Evolutionary conservation across 2,329 filamentous ascomycete species (phyloP).

Genomic region (Fusarium sp.): DNA sequence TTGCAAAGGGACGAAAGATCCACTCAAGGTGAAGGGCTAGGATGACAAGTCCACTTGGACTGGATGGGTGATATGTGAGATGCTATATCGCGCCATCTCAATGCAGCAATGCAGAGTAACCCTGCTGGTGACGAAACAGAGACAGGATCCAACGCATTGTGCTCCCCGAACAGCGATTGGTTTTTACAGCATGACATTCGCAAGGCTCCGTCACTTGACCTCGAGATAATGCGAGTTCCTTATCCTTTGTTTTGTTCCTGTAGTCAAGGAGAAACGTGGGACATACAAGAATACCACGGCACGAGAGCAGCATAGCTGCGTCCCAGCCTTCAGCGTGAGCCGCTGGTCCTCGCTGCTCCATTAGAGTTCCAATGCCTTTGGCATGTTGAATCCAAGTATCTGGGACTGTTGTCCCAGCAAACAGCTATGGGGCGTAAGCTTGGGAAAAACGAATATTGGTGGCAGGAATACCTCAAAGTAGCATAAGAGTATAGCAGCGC

Average conservation of each 20-base stretch:
- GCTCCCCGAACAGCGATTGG: not conserved
- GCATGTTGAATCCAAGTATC: slow-evolving; percentile 53
- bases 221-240: slow-evolving; percentile 18
- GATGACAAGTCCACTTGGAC: slow-evolving; percentile 35
- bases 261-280: slow-evolving; percentile 2
- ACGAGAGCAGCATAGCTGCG: slow-evolving; percentile 50
- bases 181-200: not conserved
- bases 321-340: slow-evolving; percentile 49
- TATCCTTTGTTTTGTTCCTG: not conserved
- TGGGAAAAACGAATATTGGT: not conserved
- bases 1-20: slow-evolving; percentile 30
- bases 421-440: slow-evolving; percentile 45
- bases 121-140: slow-evolving; percentile 29
- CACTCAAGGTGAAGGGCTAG: slow-evolving; percentile 27
- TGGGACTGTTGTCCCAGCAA: slow-evolving; percentile 51
- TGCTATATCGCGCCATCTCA: slow-evolving; percentile 41
- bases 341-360: slow-evolving; percentile 51
- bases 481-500: slow-evolving; percentile 52
- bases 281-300: slow-evolving; percentile 50
- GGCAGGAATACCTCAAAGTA: slow-evolving; percentile 48
- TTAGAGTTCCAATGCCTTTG: slow-evolving; percentile 49
- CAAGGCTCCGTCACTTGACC: slow-evolving; percentile 26
- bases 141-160: slow-evolving; percentile 9
- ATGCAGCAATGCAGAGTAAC: slow-evolving; percentile 38
- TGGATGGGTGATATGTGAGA: slow-evolving; percentile 38